Conservation (phyloP, 208 protist species). For the Leishmania martiniquensis region DNA sequence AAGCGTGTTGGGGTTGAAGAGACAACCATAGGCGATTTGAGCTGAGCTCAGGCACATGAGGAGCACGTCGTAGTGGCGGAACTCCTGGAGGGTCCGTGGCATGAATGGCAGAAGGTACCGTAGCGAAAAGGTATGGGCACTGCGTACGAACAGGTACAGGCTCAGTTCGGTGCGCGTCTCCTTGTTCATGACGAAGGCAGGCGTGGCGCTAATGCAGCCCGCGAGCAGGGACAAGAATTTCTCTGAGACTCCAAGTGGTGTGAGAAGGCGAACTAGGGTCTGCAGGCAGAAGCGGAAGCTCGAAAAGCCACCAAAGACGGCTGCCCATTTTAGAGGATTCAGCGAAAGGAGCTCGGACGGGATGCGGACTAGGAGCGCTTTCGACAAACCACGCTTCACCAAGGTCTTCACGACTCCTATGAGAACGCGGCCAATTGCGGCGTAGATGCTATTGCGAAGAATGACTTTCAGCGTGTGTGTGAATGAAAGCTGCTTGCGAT, state of each 20-base stretch:
- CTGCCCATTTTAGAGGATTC: slow-evolving; percentile 81
- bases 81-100: slow-evolving; percentile 49
- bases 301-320: slow-evolving; percentile 69
- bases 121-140: slow-evolving; percentile 63
- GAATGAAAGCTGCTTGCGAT: slow-evolving; percentile 41
- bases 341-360: slow-evolving; percentile 72
- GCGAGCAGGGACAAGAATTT: slow-evolving; percentile 52
- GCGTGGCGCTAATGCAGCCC: slow-evolving; percentile 69
- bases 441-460: slow-evolving; percentile 71
- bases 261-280: slow-evolving; percentile 33
- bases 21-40: slow-evolving; percentile 78
- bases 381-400: slow-evolving; percentile 48
- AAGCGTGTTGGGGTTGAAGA: slow-evolving; percentile 78
- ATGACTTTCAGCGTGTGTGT: slow-evolving; percentile 55
- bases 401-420: slow-evolving; percentile 73
- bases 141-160: slow-evolving; percentile 81
- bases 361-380: slow-evolving; percentile 35
- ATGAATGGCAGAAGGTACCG: slow-evolving; percentile 64
- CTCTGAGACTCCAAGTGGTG: slow-evolving; percentile 35
- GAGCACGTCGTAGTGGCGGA: slow-evolving; percentile 83
- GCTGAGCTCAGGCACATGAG: slow-evolving; percentile 77
- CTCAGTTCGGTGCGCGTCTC: slow-evolving; percentile 74
- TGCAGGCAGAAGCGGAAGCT: slow-evolving; percentile 71
- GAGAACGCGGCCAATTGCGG: slow-evolving; percentile 56
- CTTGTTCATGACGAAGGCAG: slow-evolving; percentile 77